Percentiles rank a stretch among this genome's conserved stretches.
These are phyloP conservation scores for Phytopythium delawarense DNA, from an alignment of 352 stramenopile species.

Conservation along the genomic window DNA sequence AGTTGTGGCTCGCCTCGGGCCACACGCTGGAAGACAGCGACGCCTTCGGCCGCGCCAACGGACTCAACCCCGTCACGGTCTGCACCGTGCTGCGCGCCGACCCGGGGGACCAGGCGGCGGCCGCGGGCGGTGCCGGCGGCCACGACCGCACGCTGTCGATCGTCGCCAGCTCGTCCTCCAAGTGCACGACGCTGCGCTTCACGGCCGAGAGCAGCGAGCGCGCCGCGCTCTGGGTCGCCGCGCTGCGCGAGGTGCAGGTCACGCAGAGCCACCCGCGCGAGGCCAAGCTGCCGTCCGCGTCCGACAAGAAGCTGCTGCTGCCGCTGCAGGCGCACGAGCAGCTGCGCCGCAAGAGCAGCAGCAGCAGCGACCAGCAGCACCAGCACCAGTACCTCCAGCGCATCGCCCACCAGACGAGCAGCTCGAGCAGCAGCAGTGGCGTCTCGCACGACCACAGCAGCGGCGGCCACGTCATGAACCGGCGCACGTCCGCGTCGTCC, in stretches of 20 bases:
- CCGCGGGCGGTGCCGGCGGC: constrained; percentile 18
- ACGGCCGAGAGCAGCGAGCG: constrained; percentile 33
- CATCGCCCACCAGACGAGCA: neutral
- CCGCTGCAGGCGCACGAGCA: constrained; percentile 24
- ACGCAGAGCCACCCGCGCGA: constrained; percentile 16
- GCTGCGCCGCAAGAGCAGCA: constrained; percentile 7
- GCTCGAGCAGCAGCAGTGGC: neutral
- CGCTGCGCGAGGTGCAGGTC: constrained; percentile 56
- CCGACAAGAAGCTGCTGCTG: constrained; percentile 24
- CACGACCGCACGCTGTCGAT: constrained; percentile 46
- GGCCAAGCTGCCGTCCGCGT: constrained; percentile 10
- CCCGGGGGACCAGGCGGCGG: constrained; percentile 21
- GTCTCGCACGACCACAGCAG: neutral
- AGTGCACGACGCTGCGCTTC: constrained; percentile 43
- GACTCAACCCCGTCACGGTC: constrained; percentile 33
- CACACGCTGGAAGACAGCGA: constrained; percentile 30
- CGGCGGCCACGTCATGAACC: neutral
- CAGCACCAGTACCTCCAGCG: neutral
- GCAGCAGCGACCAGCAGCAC: neutral
- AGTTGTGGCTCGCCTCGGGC: constrained; percentile 47
- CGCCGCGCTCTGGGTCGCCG: constrained; percentile 46
- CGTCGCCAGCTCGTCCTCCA: constrained; percentile 33
- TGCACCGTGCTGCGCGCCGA: constrained; percentile 55
- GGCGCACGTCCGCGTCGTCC: constrained; percentile 12
- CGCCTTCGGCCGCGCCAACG: constrained; percentile 17